These are phyloP conservation scores for Russula vinacea DNA, from an alignment of 768 basidiomycete genomes.

Conservation along the genomic window DNA sequence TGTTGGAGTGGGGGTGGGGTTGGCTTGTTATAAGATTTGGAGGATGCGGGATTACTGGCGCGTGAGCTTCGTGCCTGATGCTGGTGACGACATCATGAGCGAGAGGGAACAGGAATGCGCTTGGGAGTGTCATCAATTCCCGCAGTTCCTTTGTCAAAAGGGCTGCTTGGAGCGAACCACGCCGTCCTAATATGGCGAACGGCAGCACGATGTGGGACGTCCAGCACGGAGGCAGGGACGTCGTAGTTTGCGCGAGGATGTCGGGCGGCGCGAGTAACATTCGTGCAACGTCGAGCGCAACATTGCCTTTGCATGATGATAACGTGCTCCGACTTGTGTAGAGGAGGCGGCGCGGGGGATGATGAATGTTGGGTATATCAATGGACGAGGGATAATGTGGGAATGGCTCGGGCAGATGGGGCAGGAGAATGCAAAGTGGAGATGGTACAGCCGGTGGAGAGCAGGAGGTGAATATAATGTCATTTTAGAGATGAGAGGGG, in stretches of 20 bases:
- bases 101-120: constrained; percentile 65
- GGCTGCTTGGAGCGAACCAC: constrained; percentile 85
- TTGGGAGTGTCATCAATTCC: constrained; percentile 66
- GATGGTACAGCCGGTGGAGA: constrained; percentile 81
- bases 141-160: constrained; percentile 92
- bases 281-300: constrained; percentile 87
- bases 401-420: constrained; percentile 51
- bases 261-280: constrained; percentile 75
- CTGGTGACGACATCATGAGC: constrained; percentile 44
- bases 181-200: constrained; percentile 78
- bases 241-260: constrained; percentile 68
- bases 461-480: constrained; percentile 84
- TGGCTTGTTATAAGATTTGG: constrained; percentile 64
- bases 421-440: constrained; percentile 55
- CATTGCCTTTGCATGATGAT: constrained; percentile 92
- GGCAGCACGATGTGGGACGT: constrained; percentile 55
- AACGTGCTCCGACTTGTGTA: constrained; percentile 66
- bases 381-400: constrained; percentile 83
- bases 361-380: constrained; percentile 96
- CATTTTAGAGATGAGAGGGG: constrained; percentile 63
- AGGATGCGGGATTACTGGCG: constrained; percentile 66
- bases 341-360: constrained; percentile 53
- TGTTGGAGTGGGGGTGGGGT: constrained; percentile 36
- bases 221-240: constrained; percentile 70
- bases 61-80: constrained; percentile 42